Base-by-base conservation (phyloP, 331 rosid genomes). In the Malus hybrid region DNA sequence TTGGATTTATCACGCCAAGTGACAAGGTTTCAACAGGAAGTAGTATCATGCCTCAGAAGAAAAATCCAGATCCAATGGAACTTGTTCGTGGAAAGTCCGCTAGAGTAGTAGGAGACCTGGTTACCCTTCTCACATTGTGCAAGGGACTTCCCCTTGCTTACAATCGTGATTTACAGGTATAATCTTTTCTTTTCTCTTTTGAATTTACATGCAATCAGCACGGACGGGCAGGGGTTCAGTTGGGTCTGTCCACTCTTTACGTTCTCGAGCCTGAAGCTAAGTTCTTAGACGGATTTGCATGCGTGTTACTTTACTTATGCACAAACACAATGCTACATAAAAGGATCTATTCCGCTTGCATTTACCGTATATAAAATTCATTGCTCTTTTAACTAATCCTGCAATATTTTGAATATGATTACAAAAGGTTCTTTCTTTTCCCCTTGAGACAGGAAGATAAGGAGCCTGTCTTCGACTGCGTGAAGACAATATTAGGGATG, bases 1-100 rank as follows among this genome's bases (percentile, higher is more conserved):
- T 94, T 78, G 99, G 99, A 75, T 94, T 94, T 75, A 77, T 94
- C 80, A 90, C 92, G 6, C 97, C 99, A 53, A 90, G 94, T 62
- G 99, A 94, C 72, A 82, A 96, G 52, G 97, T 94, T 80, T 94
- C 97, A 64, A 94, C 97, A 18, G 99, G 97, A 61, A 94, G 97
- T 78, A 94, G 99, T 64, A 94, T 94, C 76, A 94, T 94, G 99
- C 99, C 99, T 84, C 99, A 94, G 89, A 92, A 94, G 84, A 94
- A 94, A 85, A 94, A 94, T 72, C 99, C 97, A 29, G 99, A 90
- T 80, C 99, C 99, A 52, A 94, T 94, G 99, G 99, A 92, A 84
- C 99, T 94, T 74, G 97, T 94, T 61, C 99, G 99, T 64, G 97
- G 97, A 66, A 94, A 94, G 83, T 92, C 97, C 70, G 97, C 96